Percentiles rank a stretch among this genome's conserved stretches.
Conservation (phyloP, 2,329 filamentous ascomycete genomes). For the Penicillium sp. region DNA sequence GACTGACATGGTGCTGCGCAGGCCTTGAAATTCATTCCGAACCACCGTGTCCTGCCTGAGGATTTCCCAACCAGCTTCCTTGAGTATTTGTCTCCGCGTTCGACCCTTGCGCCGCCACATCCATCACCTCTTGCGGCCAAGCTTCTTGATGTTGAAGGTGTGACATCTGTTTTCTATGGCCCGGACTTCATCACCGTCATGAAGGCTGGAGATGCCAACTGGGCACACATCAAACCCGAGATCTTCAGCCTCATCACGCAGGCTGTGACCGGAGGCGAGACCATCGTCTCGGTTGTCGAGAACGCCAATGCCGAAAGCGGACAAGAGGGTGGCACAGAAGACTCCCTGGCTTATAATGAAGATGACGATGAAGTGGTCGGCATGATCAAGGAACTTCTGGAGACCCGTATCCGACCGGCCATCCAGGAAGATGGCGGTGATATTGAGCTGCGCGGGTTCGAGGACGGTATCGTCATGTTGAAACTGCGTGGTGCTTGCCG, state of each 20-base stretch:
- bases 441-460: slow-evolving; percentile 89
- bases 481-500: slow-evolving; percentile 90
- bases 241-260: slow-evolving; percentile 94
- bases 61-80: slow-evolving; percentile 69
- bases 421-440: slow-evolving; percentile 98
- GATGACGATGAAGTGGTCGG: slow-evolving; percentile 90
- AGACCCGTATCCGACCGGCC: slow-evolving; percentile 87
- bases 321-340: slow-evolving; percentile 49
- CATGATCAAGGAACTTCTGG: slow-evolving; percentile 97
- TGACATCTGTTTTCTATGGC: slow-evolving; percentile 93
- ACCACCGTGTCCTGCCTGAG: slow-evolving; percentile 75
- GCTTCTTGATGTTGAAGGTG: slow-evolving; percentile 87
- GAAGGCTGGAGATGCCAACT: slow-evolving; percentile 79
- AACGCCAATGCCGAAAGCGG: slow-evolving; percentile 50
- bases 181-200: slow-evolving; percentile 95
- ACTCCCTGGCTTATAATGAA: slow-evolving; percentile 76
- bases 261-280: slow-evolving; percentile 74
- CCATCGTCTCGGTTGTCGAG: slow-evolving; percentile 67
- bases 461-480: slow-evolving; percentile 73
- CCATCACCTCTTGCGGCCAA: slow-evolving; percentile 86
- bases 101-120: slow-evolving; percentile 80
- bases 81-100: slow-evolving; percentile 84
- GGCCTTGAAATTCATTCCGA: slow-evolving; percentile 90
- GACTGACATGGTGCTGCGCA: slow-evolving; percentile 9
- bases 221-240: slow-evolving; percentile 92